Conservation (phyloP, 202 grass and related monocot species). For the Tripidium arundinaceum region DNA sequence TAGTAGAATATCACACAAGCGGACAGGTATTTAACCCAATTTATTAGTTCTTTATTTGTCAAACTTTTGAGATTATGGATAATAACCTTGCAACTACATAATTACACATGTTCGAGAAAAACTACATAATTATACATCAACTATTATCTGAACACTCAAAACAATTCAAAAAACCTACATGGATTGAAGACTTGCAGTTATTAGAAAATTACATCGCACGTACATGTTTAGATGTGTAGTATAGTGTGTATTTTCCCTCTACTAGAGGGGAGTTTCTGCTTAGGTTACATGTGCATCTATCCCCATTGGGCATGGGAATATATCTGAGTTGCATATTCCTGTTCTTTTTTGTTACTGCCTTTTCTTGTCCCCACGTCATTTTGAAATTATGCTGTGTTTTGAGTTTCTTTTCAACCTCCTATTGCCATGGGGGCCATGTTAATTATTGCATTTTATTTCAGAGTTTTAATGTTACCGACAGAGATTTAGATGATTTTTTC, state of each 20-base stretch:
- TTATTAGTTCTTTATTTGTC: not conserved
- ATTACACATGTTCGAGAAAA: not conserved
- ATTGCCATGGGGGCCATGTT: conserved; percentile 16
- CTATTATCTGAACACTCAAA: not conserved
- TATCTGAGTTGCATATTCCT: not conserved
- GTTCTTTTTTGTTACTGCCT: not conserved
- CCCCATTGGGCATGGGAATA: not conserved
- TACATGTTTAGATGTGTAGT: not conserved
- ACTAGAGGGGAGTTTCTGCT: not conserved
- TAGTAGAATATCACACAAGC: not conserved
- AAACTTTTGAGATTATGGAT: not conserved
- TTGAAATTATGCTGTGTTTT: not conserved
- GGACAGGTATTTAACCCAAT: not conserved
- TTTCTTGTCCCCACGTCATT: conserved; percentile 2
- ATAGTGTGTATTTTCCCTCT: not conserved
- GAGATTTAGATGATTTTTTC: conserved; percentile 85
- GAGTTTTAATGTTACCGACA: conserved; percentile 75
- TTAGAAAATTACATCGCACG: not conserved
- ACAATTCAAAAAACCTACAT: not conserved
- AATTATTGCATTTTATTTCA: conserved; percentile 43
- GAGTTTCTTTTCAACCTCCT: conserved; percentile 3
- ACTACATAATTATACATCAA: not conserved
- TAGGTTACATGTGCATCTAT: not conserved
- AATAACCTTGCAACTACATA: not conserved
- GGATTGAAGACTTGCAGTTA: not conserved